These are phyloP conservation scores for Syncephalastrum racemosum DNA, from an alignment of 371 early-diverging fungal genomes.

Conservation along the genomic window DNA sequence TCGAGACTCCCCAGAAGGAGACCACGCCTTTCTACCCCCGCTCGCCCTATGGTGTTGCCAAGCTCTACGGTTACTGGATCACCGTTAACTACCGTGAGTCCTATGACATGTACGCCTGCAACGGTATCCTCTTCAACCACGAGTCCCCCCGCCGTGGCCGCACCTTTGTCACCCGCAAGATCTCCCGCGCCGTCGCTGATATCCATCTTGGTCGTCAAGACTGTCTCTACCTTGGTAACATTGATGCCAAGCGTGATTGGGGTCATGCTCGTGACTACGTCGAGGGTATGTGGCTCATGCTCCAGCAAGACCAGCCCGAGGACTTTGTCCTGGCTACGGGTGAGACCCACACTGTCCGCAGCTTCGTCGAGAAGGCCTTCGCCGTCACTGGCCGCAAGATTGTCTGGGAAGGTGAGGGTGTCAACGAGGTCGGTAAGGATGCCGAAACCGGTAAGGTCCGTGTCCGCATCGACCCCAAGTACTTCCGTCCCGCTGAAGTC, in stretches of 20 bases:
- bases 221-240: constrained; percentile 77
- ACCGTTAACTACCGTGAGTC: constrained; percentile 81
- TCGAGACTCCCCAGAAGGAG: constrained; percentile 78
- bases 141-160: constrained; percentile 81
- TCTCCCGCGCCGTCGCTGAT: constrained; percentile 76
- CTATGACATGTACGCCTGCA: constrained; percentile 78
- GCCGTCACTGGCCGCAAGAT: constrained; percentile 61
- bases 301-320: constrained; percentile 76
- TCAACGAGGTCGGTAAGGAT: constrained; percentile 62
- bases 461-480: constrained; percentile 60
- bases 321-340: constrained; percentile 84
- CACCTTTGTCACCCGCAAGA: constrained; percentile 83
- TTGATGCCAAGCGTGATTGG: constrained; percentile 86
- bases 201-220: constrained; percentile 68
- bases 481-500: constrained; percentile 76
- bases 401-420: constrained; percentile 66
- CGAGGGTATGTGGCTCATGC: constrained; percentile 86
- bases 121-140: constrained; percentile 85
- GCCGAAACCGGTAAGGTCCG: constrained; percentile 52
- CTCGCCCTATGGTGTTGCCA: constrained; percentile 83
- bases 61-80: constrained; percentile 82
- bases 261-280: constrained; percentile 85
- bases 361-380: constrained; percentile 81
- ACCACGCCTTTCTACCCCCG: constrained; percentile 85
- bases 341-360: constrained; percentile 78